These are phyloP conservation scores for Lipomyces japonicus DNA, from an alignment of 805 yeast genomes.

Conservation along the genomic window DNA sequence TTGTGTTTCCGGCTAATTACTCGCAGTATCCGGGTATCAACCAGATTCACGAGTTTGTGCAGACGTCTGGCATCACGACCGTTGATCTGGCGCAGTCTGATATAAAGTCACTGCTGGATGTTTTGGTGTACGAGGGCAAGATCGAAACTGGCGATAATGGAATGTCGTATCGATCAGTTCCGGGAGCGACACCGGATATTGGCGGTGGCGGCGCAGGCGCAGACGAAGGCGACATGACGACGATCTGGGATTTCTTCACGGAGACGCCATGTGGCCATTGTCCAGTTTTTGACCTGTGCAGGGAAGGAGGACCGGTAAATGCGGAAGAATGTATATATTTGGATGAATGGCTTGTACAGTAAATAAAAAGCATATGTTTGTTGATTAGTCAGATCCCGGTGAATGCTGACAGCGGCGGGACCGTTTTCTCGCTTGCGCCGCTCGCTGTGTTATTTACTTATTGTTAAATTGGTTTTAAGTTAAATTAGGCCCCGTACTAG, in stretches of 20 bases:
- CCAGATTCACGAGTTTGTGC: conserved; percentile 71
- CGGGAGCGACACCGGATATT: conserved; percentile 39
- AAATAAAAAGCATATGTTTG: too few species aligned
- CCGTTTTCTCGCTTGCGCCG: too few species aligned
- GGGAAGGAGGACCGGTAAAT: conserved; percentile 35
- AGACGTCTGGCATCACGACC: conserved; percentile 66
- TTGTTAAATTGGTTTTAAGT: too few species aligned
- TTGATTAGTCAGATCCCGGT: too few species aligned
- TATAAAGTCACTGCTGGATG: conserved; percentile 80
- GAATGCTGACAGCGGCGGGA: too few species aligned
- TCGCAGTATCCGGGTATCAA: conserved; percentile 66
- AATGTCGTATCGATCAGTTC: conserved; percentile 68
- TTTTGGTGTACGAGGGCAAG: conserved; percentile 79
- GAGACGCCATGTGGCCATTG: conserved; percentile 38
- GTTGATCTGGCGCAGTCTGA: conserved; percentile 74
- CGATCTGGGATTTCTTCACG: conserved; percentile 30
- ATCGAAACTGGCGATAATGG: conserved; percentile 57
- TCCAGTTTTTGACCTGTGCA: conserved; percentile 34
- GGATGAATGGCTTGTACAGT: conserved; percentile 36
- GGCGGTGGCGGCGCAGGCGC: conserved; percentile 42
- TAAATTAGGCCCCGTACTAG: too few species aligned
- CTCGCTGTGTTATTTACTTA: too few species aligned
- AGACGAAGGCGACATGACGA: background rate
- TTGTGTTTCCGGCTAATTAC: conserved; percentile 55
- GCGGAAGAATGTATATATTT: conserved; percentile 35